Conservation (phyloP, 164 flowering plant genomes). For the Saururus chinensis region DNA sequence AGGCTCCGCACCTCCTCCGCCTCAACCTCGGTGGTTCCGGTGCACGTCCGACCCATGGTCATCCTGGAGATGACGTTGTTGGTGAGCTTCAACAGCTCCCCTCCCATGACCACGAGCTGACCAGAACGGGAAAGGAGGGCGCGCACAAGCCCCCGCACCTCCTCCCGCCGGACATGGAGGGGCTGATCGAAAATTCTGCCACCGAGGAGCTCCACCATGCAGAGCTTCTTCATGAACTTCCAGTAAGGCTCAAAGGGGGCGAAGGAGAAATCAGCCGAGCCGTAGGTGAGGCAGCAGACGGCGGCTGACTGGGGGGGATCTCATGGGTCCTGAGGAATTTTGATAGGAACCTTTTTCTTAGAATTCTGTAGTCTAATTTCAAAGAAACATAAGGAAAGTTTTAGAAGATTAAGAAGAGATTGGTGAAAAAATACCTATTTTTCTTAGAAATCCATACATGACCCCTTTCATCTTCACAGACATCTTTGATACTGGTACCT, state of each 20-base stretch:
- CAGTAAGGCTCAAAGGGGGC: no score
- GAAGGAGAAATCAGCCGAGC: constrained; percentile 29
- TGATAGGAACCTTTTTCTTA: no score
- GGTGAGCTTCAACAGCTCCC: constrained; percentile 25
- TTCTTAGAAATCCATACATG: no score
- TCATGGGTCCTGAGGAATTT: constrained; percentile 45
- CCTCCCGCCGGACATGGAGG: constrained; percentile 19
- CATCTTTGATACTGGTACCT: no score
- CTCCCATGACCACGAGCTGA: constrained; percentile 23
- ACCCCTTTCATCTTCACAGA: no score
- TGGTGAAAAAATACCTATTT: no score
- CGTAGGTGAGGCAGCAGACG: constrained; percentile 24
- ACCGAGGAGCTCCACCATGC: constrained; percentile 40
- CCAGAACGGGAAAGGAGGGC: constrained; percentile 7
- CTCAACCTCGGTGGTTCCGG: constrained; percentile 20
- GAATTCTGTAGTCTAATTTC: no score
- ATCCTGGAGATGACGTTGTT: constrained; percentile 41
- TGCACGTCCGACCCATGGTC: constrained; percentile 29
- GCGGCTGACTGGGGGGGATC: constrained; percentile 15
- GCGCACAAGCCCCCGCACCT: constrained; percentile 21
- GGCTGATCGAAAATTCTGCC: constrained; percentile 19
- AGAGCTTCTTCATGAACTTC: no score
- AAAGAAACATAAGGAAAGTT: no score
- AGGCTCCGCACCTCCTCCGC: no score
- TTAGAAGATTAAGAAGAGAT: no score